Base-by-base conservation (phyloP, 108 stramenopile genomes). In the Cyclostephanos tholiformis region DNA sequence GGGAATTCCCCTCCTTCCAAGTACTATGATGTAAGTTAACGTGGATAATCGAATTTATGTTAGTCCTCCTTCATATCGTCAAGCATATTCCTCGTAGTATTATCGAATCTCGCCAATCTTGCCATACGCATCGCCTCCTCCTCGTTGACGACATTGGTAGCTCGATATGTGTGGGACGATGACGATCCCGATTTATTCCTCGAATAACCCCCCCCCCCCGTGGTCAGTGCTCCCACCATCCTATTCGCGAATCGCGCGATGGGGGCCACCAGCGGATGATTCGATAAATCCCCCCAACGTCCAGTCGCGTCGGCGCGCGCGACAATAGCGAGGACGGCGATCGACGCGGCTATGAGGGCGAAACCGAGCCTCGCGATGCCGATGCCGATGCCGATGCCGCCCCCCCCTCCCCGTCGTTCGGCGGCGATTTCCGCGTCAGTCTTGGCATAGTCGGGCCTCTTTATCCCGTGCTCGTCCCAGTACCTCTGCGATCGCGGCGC, bases 391-490 rank as follows among this genome's bases (percentile, higher is more conserved):
- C 23, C 16, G 38, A 36, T 36, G 26, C 52, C 48, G 39, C 25
- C 22, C 16, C 23, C n/a, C 16, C 23, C 43, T 29, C 53, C 55
- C 22, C 75, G 60, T 69, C 81, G 50, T 50, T 89, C 86, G n/a
- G 65, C 59, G 25, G 69, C 71, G 29, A 89, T 75, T 59, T 89
- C 88, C 11, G 82, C 85, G 73, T 89, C 88, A 0, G 88, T 86
- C 76, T 87, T 89, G 69, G 86, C 88, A 69, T 89, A 89, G 49
- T 89, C 88, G 14, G 88, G 88, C 38, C 88, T 65, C 62, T 82
- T 77, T 65, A 89, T 89, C 16, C 74, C 74, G 72, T 89, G 72
- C 65, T 89, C 85, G 55, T 87, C 88, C 88, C 88, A 89, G 59
- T 87, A 89, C 53, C 63, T 75, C 76, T 89, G 88, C 22, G 85